Base-by-base conservation (phyloP, 768 basidiomycete genomes). In the Terana coerulea region DNA sequence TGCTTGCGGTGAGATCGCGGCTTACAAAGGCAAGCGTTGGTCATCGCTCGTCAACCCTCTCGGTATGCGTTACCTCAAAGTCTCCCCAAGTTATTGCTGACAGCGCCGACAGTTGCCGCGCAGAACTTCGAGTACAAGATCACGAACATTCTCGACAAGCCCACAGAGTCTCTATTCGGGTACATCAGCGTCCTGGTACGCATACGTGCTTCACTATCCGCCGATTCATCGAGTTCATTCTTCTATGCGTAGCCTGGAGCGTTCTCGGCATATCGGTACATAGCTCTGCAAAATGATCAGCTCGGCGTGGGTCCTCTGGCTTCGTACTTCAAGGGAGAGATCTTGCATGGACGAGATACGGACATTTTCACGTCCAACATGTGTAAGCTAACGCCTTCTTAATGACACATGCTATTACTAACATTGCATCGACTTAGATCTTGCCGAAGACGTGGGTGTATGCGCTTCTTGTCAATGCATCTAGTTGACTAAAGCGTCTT, bases 101-200 rank as follows among this genome's bases (percentile, higher is more conserved):
- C n/a, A 14, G 17, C 25, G 22, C 22, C 36, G 50, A 46, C 53
- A 88, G 88, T 95, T 3, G 94, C 95, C 1, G 90, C 93, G 0
- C 95, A 97, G 65, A 95, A 97, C 64, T 98, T 95, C 63, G 91
- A 95, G 69, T 95, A 95, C 71, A 95, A 95, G 68, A 79, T 89
- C 56, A 87, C 88, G 62, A 86, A 91, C 62, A 95, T 95, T 61
- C 71, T 95, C 51, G 92, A 94, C 67, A 94, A 94, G 65, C 86
- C 92, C 3, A 89, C 83, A 0, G 92, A 95, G 62, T 84, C 81
- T 2, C 76, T 92, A 67, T 94, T 95, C 64, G 94, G 94, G n/a
- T 95, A 97, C 64, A 97, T 98, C 65, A 91, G 91, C 37, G 95
- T 99, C 29, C 64, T 98, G 72, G 88, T 89, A 55, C 52, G 76